Percentiles rank a stretch among this genome's conserved stretches.
Evolutionary conservation across 1,139 yeast species (phyloP).

Genomic region (Kodamaea fungicola): DNA sequence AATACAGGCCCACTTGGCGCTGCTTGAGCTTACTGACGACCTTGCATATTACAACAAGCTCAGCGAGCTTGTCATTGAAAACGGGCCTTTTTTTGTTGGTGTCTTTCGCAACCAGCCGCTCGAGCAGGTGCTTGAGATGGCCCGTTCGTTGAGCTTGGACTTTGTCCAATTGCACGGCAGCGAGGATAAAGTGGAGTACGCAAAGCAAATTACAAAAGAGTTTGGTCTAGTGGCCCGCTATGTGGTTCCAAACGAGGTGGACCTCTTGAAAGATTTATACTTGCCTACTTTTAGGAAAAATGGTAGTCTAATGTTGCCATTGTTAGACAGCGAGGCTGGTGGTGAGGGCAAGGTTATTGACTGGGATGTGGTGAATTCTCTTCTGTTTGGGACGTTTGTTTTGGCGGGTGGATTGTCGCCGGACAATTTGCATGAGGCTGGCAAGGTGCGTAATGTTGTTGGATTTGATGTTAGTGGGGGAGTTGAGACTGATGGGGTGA

Average conservation of each 20-base stretch:
- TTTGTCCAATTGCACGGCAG: conserved; percentile 87
- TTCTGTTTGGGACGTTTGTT: conserved; percentile 47
- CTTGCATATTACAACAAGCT: conserved; percentile 37
- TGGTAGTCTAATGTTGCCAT: conserved; percentile 40
- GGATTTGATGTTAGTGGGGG: conserved; percentile 98
- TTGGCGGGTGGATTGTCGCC: conserved; percentile 91
- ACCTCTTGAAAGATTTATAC: conserved; percentile 17
- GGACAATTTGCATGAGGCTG: conserved; percentile 59
- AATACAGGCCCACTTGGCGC: conserved; percentile 15
- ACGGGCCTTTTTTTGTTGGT: conserved; percentile 80
- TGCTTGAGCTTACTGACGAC: conserved; percentile 16
- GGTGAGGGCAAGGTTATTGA: conserved; percentile 83
- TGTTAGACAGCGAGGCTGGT: conserved; percentile 85
- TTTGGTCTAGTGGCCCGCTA: conserved; percentile 73
- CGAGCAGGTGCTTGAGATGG: conserved; percentile 52
- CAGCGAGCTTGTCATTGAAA: conserved; percentile 28
- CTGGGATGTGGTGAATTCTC: conserved; percentile 47
- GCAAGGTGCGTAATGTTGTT: conserved; percentile 46
- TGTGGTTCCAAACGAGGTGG: conserved; percentile 54
- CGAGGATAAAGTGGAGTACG: conserved; percentile 61
- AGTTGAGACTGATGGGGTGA: conserved; percentile 70
- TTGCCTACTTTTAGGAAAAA: conserved; percentile 12
- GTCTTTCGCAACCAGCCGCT: conserved; percentile 83
- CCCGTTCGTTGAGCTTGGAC: conserved; percentile 55
- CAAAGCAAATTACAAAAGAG: conserved; percentile 21